These are phyloP conservation scores for Escovopsis sp. DNA, from an alignment of 2,329 filamentous ascomycete species.

Conservation along the genomic window DNA sequence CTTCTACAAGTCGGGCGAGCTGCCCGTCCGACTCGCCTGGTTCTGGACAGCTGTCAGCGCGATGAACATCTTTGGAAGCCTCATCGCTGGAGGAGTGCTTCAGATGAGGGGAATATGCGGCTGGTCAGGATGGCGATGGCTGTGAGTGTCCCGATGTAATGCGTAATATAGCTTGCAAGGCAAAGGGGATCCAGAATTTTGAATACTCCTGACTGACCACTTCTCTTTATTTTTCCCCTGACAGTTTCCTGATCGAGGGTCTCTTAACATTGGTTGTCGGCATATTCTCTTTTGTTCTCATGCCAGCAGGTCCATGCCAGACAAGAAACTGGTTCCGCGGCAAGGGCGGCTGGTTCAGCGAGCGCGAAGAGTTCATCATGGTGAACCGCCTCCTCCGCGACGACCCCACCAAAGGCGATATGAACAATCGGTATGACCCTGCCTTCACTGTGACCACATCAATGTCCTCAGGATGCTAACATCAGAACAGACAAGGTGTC, in stretches of 20 bases:
- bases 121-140: slow-evolving; percentile 17
- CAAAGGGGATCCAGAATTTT: too few relatives aligned
- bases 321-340: slow-evolving; percentile 42
- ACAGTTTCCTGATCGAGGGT: slow-evolving; percentile 23
- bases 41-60: slow-evolving; percentile 16
- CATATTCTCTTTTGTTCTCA: slow-evolving; percentile 27
- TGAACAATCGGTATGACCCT: slow-evolving; percentile 34
- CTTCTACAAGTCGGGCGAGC: slow-evolving; percentile 17
- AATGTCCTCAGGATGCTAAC: too few relatives aligned
- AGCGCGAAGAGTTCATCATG: slow-evolving; percentile 37
- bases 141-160: slow-evolving; percentile 11
- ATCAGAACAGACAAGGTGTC: slow-evolving; percentile 25
- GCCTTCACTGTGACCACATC: too few relatives aligned
- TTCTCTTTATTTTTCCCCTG: slow-evolving; percentile 7
- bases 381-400: slow-evolving; percentile 42
- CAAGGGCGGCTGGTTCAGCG: slow-evolving; percentile 39
- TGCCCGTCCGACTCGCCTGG: slow-evolving; percentile 14
- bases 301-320: slow-evolving; percentile 30
- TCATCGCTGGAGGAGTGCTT: slow-evolving; percentile 14
- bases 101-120: slow-evolving; percentile 16
- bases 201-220: too few relatives aligned
- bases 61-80: slow-evolving; percentile 13
- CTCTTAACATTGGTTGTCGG: slow-evolving; percentile 26
- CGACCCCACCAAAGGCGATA: slow-evolving; percentile 34
- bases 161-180: background rate